Percentiles rank a stretch among this genome's conserved stretches.
Evolutionary conservation across 2,329 filamentous ascomycete species (phyloP).

Genomic region (Talaromyces sp.): DNA sequence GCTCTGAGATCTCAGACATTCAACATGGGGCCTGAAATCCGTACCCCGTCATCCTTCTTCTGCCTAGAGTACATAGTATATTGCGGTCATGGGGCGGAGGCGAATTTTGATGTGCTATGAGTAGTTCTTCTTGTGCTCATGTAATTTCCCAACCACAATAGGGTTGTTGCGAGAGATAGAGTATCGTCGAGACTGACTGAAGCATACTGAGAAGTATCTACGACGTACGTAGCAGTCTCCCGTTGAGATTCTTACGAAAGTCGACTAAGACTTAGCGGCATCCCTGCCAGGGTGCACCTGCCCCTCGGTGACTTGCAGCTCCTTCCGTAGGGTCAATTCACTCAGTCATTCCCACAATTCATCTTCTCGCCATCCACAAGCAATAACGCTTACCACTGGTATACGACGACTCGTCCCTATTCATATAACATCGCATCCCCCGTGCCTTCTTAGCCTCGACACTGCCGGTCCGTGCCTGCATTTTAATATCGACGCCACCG

Average conservation of each 20-base stretch:
- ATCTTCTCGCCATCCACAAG: not conserved
- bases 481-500: conserved; percentile 12
- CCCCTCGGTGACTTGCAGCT: not conserved
- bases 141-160: not conserved
- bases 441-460: conserved; percentile 1
- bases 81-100: not conserved
- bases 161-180: not conserved
- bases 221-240: not conserved
- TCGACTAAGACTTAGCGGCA: not conserved
- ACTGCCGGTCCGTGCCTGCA: conserved; percentile 17
- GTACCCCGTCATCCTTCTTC: not conserved
- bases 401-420: not conserved
- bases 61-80: too few relatives aligned
- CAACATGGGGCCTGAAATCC: not conserved
- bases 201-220: not conserved
- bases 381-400: too few relatives aligned
- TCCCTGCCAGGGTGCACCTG: not conserved
- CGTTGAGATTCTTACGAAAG: not conserved
- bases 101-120: not conserved
- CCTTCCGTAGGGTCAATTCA: not conserved
- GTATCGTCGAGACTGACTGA: not conserved
- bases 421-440: not conserved
- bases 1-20: not conserved
- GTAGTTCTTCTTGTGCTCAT: not conserved
- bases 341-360: not conserved